Conservation (phyloP, 2,329 filamentous ascomycete species). For the Beauveria caledonica region DNA sequence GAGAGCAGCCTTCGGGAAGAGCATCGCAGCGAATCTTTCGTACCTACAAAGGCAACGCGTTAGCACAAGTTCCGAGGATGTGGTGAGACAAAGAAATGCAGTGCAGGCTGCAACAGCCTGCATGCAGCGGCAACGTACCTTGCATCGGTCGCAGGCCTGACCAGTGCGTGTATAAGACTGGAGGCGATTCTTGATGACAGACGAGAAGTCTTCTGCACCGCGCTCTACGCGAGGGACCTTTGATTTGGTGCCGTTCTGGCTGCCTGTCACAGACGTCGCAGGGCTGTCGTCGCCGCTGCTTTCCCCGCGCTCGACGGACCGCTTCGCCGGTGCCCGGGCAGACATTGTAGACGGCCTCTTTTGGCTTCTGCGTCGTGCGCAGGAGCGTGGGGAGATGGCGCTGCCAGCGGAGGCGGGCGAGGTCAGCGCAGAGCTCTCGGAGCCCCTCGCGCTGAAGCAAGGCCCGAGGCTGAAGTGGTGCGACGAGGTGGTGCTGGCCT, state of each 20-base stretch:
- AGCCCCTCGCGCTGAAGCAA: slow-evolving; percentile 10
- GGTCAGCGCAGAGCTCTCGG: not conserved
- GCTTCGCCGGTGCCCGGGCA: slow-evolving; percentile 23
- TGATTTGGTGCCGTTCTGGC: slow-evolving; percentile 26
- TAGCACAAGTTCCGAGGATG: too few species aligned
- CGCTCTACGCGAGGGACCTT: slow-evolving; percentile 44
- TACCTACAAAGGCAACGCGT: slow-evolving; percentile 37
- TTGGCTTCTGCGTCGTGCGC: not conserved
- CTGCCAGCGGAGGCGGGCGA: slow-evolving; percentile 5
- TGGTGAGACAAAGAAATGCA: not conserved
- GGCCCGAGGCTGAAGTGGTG: slow-evolving; percentile 1
- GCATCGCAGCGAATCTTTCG: slow-evolving; percentile 86
- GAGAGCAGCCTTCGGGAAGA: slow-evolving; percentile 70
- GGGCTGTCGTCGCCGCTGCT: slow-evolving; percentile 25
- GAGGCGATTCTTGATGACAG: slow-evolving; percentile 46
- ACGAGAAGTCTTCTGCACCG: slow-evolving; percentile 43
- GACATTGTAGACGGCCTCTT: slow-evolving; percentile 1
- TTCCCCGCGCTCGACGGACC: slow-evolving; percentile 33
- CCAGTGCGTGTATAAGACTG: slow-evolving; percentile 51
- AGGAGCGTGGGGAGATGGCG: slow-evolving; percentile 6
- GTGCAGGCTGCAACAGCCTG: not conserved
- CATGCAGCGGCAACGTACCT: slow-evolving; percentile 6
- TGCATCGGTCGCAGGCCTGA: slow-evolving; percentile 14
- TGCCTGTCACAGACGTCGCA: slow-evolving; percentile 12
- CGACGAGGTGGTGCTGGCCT: not conserved